Evolutionary conservation across 1,284 basidiomycete genomes (phyloP).

Genomic region (Irpex rosettiformis): DNA sequence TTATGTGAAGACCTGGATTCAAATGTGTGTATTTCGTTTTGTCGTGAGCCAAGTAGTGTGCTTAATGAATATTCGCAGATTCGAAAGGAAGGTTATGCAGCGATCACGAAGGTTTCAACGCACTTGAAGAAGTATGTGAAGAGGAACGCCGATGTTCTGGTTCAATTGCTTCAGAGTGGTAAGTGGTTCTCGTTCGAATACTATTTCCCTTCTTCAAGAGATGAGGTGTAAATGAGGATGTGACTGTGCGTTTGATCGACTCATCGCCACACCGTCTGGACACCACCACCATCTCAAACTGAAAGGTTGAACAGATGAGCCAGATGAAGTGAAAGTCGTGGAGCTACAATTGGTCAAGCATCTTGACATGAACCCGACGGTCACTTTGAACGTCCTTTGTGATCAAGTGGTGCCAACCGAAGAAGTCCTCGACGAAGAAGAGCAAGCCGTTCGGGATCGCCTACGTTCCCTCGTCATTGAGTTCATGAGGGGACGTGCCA

Average conservation of each 20-base stretch:
- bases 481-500: conserved; percentile 55
- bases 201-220: background rate
- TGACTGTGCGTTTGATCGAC: background rate
- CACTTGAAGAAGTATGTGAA: conserved; percentile 58
- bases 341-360: conserved; percentile 58
- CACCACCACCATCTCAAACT: conserved; percentile 5
- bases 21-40: conserved; percentile 39
- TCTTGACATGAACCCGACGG: conserved; percentile 56
- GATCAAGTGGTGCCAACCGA: conserved; percentile 58
- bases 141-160: conserved; percentile 67
- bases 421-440: conserved; percentile 53
- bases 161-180: conserved; percentile 75
- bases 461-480: conserved; percentile 55
- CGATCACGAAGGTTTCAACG: conserved; percentile 61
- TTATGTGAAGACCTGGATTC: conserved; percentile 65
- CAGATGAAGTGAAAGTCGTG: conserved; percentile 57
- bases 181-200: conserved; percentile 25
- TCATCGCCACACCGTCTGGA: background rate
- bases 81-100: conserved; percentile 60
- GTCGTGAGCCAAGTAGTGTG: background rate
- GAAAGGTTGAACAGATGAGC: conserved; percentile 46
- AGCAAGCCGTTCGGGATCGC: conserved; percentile 51
- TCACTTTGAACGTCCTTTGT: conserved; percentile 62
- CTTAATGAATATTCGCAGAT: conserved; percentile 39
- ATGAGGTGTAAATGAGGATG: background rate